Evolutionary conservation across 1,284 basidiomycete species (phyloP).

Genomic region (Ganoderma boninense): DNA sequence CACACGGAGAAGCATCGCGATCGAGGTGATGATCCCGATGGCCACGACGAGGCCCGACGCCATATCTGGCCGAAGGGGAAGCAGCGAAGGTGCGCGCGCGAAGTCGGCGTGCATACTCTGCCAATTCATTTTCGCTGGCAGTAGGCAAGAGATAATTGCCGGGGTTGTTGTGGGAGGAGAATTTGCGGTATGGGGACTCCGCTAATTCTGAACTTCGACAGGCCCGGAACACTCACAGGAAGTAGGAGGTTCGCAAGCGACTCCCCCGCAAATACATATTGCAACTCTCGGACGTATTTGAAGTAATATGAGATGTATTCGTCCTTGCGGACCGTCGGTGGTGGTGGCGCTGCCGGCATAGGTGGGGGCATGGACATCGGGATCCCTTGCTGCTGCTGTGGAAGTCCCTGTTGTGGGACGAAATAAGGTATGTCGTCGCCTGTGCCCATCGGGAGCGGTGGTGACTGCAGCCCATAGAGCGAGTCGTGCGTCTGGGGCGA

Average conservation of each 20-base stretch:
- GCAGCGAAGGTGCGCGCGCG: background rate
- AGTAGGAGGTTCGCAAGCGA: conserved; percentile 66
- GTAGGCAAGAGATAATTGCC: background rate
- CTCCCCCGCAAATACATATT: conserved; percentile 66
- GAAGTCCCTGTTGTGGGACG: conserved; percentile 20
- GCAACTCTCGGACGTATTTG: conserved; percentile 65
- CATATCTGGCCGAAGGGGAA: background rate
- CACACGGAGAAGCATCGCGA: conserved; percentile 4
- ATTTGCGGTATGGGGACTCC: conserved; percentile 1
- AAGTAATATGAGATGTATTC: conserved; percentile 75
- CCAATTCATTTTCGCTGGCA: background rate
- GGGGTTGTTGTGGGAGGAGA: too few species aligned
- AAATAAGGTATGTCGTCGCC: conserved; percentile 29
- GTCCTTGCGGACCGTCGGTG: conserved; percentile 26
- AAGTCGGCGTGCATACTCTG: background rate
- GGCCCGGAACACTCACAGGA: conserved; percentile 53
- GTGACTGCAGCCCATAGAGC: conserved; percentile 23
- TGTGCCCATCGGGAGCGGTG: conserved; percentile 22
- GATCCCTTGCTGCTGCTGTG: conserved; percentile 22
- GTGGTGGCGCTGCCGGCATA: conserved; percentile 18
- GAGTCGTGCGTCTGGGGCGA: conserved; percentile 19
- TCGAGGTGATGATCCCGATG: conserved; percentile 20
- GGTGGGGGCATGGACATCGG: conserved; percentile 23
- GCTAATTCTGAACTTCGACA: background rate
- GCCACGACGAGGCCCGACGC: background rate